Evolutionary conservation across 305 asterid species (phyloP).

Genomic region (Fraxinus xanthoxyloides): DNA sequence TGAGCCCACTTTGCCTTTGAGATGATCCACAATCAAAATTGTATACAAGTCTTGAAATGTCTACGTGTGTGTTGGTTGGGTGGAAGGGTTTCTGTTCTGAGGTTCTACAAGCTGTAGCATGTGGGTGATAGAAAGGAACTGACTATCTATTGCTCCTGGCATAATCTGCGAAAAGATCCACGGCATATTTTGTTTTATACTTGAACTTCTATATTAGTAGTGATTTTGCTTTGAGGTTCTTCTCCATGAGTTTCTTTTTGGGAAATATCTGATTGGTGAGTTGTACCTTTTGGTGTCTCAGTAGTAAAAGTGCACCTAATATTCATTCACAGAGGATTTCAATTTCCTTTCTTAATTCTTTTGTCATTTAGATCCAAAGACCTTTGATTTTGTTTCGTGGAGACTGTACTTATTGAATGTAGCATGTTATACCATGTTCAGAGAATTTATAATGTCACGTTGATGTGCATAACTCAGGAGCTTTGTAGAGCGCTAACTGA

Average conservation of each 20-base stretch:
- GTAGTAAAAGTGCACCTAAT: neutral
- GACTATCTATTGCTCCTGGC: neutral
- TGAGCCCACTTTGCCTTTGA: neutral
- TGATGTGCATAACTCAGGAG: neutral
- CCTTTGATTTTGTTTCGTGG: neutral
- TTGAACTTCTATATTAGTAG: neutral
- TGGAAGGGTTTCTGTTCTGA: neutral
- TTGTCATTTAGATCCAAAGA: neutral
- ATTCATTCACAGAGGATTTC: neutral
- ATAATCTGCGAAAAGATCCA: neutral
- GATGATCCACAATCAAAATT: neutral
- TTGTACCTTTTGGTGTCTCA: neutral
- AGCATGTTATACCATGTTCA: neutral
- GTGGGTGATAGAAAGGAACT: neutral
- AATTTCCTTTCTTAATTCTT: neutral
- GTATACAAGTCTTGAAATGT: neutral
- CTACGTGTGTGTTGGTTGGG: neutral
- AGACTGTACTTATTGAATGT: neutral
- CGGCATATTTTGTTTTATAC: neutral
- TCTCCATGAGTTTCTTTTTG: neutral
- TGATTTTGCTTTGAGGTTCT: neutral
- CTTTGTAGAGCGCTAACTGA: conserved; percentile 10
- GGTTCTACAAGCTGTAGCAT: neutral
- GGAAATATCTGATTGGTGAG: neutral
- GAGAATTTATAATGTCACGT: neutral